phyloP scores from a whole-genome alignment of 73 alveolate species.

The Effrenium voratum region DNA sequence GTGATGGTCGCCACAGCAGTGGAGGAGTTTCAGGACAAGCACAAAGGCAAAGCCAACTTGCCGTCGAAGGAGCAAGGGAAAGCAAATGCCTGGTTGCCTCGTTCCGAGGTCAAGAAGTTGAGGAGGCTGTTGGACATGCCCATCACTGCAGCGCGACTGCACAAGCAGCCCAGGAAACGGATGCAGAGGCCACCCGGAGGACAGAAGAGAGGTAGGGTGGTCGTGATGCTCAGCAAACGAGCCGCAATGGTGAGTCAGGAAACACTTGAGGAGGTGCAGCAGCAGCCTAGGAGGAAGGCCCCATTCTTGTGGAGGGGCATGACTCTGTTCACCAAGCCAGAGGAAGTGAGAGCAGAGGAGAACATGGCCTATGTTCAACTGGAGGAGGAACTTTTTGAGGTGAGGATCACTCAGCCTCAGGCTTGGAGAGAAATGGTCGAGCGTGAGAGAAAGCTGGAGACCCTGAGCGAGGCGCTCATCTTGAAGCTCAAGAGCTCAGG shows the following conservation, averaged over 20 bases:
- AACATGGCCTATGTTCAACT: neutral
- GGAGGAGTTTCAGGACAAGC: too few species aligned
- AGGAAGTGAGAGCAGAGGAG: neutral
- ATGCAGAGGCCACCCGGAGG: neutral
- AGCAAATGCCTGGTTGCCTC: neutral
- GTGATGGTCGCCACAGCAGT: too few species aligned
- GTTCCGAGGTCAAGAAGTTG: neutral
- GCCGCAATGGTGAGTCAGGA: neutral
- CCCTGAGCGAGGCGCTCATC: neutral
- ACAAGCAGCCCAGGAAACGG: neutral
- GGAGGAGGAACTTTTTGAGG: neutral
- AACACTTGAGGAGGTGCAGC: neutral
- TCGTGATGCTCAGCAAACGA: neutral
- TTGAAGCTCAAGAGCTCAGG: neutral
- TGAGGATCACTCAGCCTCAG: too few species aligned
- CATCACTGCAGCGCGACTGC: neutral
- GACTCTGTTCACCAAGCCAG: neutral
- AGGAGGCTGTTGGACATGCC: neutral
- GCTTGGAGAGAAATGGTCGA: too few species aligned
- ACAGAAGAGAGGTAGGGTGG: neutral
- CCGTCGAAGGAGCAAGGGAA: neutral
- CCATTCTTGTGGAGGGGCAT: neutral
- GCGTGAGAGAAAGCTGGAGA: too few species aligned
- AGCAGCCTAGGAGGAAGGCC: neutral
- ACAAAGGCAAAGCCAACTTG: too few species aligned